Percentiles rank a stretch among this genome's conserved stretches.
phyloP scores from a whole-genome alignment of 257 asterid genomes.

The Phtheirospermum japonicum region DNA sequence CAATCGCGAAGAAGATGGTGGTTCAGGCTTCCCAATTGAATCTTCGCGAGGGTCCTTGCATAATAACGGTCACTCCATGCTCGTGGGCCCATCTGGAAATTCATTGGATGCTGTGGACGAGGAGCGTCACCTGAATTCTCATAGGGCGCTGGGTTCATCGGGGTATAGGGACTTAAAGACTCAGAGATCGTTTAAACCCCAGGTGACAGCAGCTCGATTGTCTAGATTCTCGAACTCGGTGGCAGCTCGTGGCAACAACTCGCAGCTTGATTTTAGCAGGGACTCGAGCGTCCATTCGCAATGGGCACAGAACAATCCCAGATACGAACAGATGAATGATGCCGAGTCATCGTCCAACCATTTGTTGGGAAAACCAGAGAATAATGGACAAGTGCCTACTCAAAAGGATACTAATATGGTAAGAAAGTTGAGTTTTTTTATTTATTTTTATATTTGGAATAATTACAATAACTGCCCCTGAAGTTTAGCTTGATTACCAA shows the following conservation, averaged over 20 bases:
- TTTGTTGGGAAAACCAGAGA: constrained; percentile 53
- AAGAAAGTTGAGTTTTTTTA: constrained; percentile 22
- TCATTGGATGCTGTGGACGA: constrained; percentile 28
- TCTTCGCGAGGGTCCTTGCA: constrained; percentile 38
- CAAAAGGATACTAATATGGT: constrained; percentile 45
- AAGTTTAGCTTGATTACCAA: background rate
- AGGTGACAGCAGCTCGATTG: constrained; percentile 49
- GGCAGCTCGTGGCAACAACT: constrained; percentile 52
- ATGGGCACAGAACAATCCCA: constrained; percentile 40
- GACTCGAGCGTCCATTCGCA: constrained; percentile 41
- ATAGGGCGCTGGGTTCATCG: constrained; percentile 38
- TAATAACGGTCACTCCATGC: constrained; percentile 34
- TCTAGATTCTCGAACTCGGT: constrained; percentile 78
- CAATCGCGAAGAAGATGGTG: constrained; percentile 48
- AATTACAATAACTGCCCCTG: background rate
- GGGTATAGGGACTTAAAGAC: constrained; percentile 45
- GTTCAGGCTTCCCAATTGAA: constrained; percentile 50
- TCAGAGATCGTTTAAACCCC: constrained; percentile 51
- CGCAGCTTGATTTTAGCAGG: constrained; percentile 64
- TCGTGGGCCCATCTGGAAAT: constrained; percentile 37
- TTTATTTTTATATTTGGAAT: background rate
- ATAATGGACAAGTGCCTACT: constrained; percentile 39
- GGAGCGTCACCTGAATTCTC: constrained; percentile 30
- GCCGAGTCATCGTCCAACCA: constrained; percentile 49
- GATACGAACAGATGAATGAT: constrained; percentile 46